Evolutionary conservation across 192 early-diverging fungal genomes (phyloP).

Genomic region (Geosiphon pyriformis): DNA sequence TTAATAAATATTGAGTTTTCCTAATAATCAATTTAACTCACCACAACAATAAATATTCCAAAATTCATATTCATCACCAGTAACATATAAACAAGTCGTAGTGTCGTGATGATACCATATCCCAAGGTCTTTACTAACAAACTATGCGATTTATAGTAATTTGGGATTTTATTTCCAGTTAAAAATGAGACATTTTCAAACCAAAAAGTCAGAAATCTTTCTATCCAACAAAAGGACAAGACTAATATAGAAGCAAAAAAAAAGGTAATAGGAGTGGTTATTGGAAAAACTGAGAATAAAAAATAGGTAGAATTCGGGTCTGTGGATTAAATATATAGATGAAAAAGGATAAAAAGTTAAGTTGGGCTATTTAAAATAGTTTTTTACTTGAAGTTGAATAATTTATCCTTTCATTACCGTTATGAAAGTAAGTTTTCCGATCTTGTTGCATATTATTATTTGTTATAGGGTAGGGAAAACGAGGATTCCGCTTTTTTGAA

Average conservation of each 20-base stretch:
- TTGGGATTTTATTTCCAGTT: not conserved
- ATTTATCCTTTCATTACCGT: not conserved
- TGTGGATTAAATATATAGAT: not conserved
- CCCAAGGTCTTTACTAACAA: not conserved
- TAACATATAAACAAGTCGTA: constrained; percentile 18
- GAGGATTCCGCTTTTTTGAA: no score
- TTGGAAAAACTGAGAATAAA: not conserved
- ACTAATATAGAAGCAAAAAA: constrained; percentile 1
- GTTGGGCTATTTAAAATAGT: no score
- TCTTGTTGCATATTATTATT: not conserved
- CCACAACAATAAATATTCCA: constrained; percentile 11
- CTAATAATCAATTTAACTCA: not conserved
- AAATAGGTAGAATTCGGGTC: not conserved
- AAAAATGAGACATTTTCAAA: not conserved
- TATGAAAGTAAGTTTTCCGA: constrained; percentile 1
- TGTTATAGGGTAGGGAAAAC: not conserved
- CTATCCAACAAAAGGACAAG: constrained; percentile 6
- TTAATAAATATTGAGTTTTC: not conserved
- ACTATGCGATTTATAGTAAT: not conserved
- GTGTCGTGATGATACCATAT: not conserved
- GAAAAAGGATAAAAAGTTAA: no score
- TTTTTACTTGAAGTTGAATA: not conserved
- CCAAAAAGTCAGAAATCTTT: constrained; percentile 1
- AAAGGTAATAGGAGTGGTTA: not conserved
- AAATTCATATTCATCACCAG: constrained; percentile 8